These are phyloP conservation scores for Misopates orontium DNA, from an alignment of 257 asterid genomes.

Conservation along the genomic window DNA sequence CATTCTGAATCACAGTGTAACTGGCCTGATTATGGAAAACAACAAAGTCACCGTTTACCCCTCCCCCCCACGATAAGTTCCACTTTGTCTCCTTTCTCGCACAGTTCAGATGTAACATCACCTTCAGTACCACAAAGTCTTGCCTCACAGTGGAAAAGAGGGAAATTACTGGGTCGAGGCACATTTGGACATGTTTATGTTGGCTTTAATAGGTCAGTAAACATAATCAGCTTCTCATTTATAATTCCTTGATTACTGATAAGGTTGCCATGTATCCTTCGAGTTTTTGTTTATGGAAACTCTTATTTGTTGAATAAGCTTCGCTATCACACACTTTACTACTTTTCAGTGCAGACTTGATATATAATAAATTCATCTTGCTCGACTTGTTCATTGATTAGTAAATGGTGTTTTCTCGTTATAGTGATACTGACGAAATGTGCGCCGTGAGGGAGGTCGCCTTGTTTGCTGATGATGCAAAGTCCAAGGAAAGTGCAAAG, in stretches of 20 bases:
- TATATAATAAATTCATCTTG: neutral
- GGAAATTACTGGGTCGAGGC: constrained; percentile 74
- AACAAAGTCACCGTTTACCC: constrained; percentile 71
- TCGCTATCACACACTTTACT: neutral
- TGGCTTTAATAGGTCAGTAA: constrained; percentile 74
- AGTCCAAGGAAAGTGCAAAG: constrained; percentile 82
- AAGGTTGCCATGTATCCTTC: constrained; percentile 1
- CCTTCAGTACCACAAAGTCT: constrained; percentile 69
- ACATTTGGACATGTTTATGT: constrained; percentile 81
- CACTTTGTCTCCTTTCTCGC: constrained; percentile 59
- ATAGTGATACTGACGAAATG: constrained; percentile 83
- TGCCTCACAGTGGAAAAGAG: constrained; percentile 80
- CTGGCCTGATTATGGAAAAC: constrained; percentile 66
- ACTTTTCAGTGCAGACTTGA: neutral
- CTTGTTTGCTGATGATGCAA: constrained; percentile 74
- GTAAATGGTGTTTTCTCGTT: constrained; percentile 16
- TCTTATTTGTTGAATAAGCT: neutral
- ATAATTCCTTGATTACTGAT: constrained; percentile 4
- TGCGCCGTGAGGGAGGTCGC: constrained; percentile 94
- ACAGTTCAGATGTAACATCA: constrained; percentile 63
- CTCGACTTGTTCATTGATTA: constrained; percentile 21
- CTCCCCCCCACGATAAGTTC: constrained; percentile 66
- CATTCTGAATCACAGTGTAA: constrained; percentile 44
- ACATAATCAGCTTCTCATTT: constrained; percentile 13
- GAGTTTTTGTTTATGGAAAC: neutral